Conservation (phyloP, 2,329 filamentous ascomycete species). For the Calonectria ilicicola region DNA sequence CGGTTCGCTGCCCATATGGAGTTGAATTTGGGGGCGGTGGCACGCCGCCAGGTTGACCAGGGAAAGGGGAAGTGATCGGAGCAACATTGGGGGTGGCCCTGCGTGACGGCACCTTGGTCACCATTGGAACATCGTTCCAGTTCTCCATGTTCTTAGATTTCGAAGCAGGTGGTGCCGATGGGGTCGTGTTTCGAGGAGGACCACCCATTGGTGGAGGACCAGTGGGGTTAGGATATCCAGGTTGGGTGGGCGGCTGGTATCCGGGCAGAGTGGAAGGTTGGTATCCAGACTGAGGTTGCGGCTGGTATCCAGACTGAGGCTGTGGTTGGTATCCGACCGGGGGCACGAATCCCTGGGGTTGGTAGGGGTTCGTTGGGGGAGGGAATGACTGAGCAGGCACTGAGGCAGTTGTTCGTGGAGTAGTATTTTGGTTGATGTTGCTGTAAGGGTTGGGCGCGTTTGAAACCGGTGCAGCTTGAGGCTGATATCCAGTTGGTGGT, state of each 20-base stretch:
- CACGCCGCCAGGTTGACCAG: conserved; percentile 70
- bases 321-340: conserved; percentile 55
- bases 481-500: conserved; percentile 61
- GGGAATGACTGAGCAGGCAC: conserved; percentile 50
- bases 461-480: conserved; percentile 49
- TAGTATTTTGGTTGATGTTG: conserved; percentile 52
- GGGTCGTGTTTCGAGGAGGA: conserved; percentile 70
- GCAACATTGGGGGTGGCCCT: conserved; percentile 79
- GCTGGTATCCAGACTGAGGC: conserved; percentile 59
- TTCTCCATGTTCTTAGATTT: conserved; percentile 78
- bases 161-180: conserved; percentile 77
- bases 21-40: conserved; percentile 65
- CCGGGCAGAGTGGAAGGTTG: conserved; percentile 54
- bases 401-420: conserved; percentile 33
- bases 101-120: conserved; percentile 76
- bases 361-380: conserved; percentile 52
- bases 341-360: conserved; percentile 43
- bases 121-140: conserved; percentile 96
- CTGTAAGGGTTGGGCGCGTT: conserved; percentile 52
- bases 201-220: conserved; percentile 51
- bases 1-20: conserved; percentile 70
- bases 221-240: conserved; percentile 51
- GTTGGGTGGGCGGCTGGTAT: conserved; percentile 56
- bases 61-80: conserved; percentile 81
- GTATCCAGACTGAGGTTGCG: conserved; percentile 57